These are phyloP conservation scores for Uncinocarpus reesii DNA, from an alignment of 2,329 filamentous ascomycete genomes.

Conservation along the genomic window DNA sequence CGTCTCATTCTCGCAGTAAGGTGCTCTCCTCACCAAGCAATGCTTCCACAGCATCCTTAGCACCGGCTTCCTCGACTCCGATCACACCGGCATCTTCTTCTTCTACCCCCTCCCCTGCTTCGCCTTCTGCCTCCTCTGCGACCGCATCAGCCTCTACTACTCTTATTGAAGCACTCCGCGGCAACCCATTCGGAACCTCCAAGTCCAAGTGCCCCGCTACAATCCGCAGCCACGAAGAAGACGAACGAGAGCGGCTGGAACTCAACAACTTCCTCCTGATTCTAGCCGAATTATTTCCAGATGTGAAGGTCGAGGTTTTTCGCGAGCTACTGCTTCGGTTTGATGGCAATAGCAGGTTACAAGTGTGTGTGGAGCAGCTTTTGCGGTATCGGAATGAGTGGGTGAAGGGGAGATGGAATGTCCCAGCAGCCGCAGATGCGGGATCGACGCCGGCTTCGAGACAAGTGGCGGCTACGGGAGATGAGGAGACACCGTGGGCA, in stretches of 20 bases:
- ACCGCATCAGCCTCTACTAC: constrained; percentile 26
- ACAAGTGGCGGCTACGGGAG: background rate
- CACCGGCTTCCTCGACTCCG: constrained; percentile 2
- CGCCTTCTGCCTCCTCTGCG: constrained; percentile 13
- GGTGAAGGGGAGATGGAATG: constrained; percentile 40
- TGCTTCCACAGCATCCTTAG: constrained; percentile 6
- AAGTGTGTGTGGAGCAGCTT: constrained; percentile 40
- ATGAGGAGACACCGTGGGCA: constrained; percentile 12
- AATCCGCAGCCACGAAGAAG: constrained; percentile 20
- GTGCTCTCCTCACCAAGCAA: background rate
- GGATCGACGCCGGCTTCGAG: background rate
- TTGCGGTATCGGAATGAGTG: constrained; percentile 38
- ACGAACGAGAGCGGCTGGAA: constrained; percentile 30
- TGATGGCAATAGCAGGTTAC: constrained; percentile 38
- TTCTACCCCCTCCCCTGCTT: too few relatives aligned
- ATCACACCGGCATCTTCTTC: constrained; percentile 15
- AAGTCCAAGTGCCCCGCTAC: constrained; percentile 10
- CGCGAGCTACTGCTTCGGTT: constrained; percentile 39
- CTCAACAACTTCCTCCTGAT: constrained; percentile 35
- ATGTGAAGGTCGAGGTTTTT: constrained; percentile 39
- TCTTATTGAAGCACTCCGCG: constrained; percentile 36
- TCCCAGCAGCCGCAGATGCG: constrained; percentile 20
- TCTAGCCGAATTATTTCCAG: constrained; percentile 37
- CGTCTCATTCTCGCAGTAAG: constrained; percentile 4
- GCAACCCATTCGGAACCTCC: constrained; percentile 28